phyloP scores from a whole-genome alignment of 352 stramenopile genomes.

The Blastocystis sp. region DNA sequence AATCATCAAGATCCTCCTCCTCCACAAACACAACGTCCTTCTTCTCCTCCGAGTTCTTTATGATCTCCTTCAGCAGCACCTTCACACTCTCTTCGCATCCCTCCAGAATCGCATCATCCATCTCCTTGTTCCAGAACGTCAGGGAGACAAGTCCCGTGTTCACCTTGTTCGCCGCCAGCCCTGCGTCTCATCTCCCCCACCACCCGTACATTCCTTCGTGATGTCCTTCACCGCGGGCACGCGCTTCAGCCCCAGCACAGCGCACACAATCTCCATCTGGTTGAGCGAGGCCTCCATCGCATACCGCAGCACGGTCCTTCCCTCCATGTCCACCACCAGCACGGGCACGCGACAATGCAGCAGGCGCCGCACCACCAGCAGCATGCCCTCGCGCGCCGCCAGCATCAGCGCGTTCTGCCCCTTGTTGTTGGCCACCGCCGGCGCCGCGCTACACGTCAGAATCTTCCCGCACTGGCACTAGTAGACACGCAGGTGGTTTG shows the following conservation, averaged over 20 bases:
- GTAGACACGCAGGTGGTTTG: slow-evolving; percentile 28
- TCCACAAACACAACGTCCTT: neutral
- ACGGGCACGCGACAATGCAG: slow-evolving; percentile 43
- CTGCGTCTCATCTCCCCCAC: neutral
- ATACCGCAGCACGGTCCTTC: slow-evolving; percentile 65
- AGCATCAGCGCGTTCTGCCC: slow-evolving; percentile 69
- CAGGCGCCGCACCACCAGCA: slow-evolving; percentile 40
- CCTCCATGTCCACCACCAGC: slow-evolving; percentile 39
- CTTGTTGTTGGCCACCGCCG: slow-evolving; percentile 39
- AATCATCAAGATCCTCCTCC: neutral
- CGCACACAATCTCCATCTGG: neutral
- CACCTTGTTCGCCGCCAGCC: neutral
- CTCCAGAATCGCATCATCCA: neutral
- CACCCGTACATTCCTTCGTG: slow-evolving; percentile 5
- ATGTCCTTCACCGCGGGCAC: neutral
- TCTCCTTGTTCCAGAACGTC: neutral
- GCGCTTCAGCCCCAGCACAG: neutral
- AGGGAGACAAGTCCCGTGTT: neutral
- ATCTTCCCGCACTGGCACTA: neutral
- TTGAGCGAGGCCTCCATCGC: slow-evolving; percentile 20
- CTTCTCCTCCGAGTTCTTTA: neutral
- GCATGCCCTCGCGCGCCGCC: slow-evolving; percentile 59
- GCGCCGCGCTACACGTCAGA: neutral
- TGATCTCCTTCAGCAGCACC: neutral
- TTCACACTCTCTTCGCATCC: neutral